Evolutionary conservation across 768 basidiomycete species (phyloP).

Genomic region (Russula earlei): DNA sequence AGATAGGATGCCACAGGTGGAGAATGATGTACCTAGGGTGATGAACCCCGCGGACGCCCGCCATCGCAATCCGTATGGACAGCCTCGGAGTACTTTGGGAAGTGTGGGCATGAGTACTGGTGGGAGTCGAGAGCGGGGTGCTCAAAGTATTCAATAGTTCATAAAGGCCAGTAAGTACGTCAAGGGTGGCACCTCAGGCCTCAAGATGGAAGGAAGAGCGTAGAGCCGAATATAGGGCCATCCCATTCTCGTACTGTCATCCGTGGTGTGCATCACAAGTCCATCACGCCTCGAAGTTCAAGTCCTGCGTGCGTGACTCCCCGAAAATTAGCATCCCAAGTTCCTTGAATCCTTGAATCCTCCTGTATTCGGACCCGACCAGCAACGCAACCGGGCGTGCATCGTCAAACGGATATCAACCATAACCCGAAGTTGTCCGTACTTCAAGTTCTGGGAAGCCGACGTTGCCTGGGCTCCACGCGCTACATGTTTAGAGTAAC

Average conservation of each 20-base stretch:
- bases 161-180: neutral
- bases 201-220: neutral
- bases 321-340: neutral
- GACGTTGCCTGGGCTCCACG: too few relatives aligned
- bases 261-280: too few relatives aligned
- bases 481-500: too few relatives aligned
- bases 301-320: neutral
- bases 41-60: conserved; percentile 49
- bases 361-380: neutral
- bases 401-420: too few relatives aligned
- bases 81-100: neutral
- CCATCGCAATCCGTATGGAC: conserved; percentile 42
- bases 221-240: neutral
- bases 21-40: conserved; percentile 30
- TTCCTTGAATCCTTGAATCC: too few relatives aligned
- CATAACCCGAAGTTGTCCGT: too few relatives aligned
- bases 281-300: too few relatives aligned
- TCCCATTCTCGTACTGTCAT: neutral
- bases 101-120: neutral
- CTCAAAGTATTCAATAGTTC: neutral
- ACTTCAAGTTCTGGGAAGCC: too few relatives aligned
- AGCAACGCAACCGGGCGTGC: too few relatives aligned
- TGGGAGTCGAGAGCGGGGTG: neutral
- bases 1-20: neutral
- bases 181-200: too few relatives aligned